These are phyloP conservation scores for Sclerotiophoma versabilis DNA, from an alignment of 2,329 filamentous ascomycete genomes.

Conservation along the genomic window DNA sequence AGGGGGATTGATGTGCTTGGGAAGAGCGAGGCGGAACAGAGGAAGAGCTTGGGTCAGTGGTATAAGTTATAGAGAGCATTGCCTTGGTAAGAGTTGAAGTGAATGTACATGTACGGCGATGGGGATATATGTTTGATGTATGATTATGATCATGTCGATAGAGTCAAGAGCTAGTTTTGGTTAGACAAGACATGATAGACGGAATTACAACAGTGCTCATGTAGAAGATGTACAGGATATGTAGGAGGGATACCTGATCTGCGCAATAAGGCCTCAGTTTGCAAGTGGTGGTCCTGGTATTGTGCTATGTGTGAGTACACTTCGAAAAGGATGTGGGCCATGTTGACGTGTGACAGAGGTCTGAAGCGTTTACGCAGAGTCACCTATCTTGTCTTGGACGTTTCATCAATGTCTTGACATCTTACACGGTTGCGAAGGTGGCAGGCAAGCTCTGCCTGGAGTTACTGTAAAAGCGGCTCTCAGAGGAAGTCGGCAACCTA, in stretches of 20 bases:
- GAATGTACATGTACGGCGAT: not conserved
- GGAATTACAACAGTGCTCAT: not conserved
- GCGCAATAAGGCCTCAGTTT: not conserved
- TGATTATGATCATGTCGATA: not conserved
- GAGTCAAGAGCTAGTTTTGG: not conserved
- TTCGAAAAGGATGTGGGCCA: not conserved
- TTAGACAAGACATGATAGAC: not conserved
- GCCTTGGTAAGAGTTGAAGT: no score
- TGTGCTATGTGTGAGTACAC: not conserved
- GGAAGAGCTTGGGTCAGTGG: slow-evolving; percentile 34
- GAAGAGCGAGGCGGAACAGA: slow-evolving; percentile 38
- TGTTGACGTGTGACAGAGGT: not conserved
- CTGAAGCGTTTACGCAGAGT: not conserved
- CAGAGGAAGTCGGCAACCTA: no score
- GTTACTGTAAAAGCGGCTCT: no score
- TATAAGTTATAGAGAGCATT: slow-evolving; percentile 2
- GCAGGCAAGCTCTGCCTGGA: no score
- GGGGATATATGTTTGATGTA: not conserved
- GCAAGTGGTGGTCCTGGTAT: not conserved
- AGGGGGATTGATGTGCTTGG: slow-evolving; percentile 40
- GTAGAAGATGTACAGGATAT: not conserved
- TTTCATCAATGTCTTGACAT: no score
- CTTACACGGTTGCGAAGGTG: no score
- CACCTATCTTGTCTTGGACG: not conserved
- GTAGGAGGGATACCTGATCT: not conserved